These are phyloP conservation scores for Sclerotinia trifoliorum DNA, from an alignment of 2,329 filamentous ascomycete species.

Conservation along the genomic window DNA sequence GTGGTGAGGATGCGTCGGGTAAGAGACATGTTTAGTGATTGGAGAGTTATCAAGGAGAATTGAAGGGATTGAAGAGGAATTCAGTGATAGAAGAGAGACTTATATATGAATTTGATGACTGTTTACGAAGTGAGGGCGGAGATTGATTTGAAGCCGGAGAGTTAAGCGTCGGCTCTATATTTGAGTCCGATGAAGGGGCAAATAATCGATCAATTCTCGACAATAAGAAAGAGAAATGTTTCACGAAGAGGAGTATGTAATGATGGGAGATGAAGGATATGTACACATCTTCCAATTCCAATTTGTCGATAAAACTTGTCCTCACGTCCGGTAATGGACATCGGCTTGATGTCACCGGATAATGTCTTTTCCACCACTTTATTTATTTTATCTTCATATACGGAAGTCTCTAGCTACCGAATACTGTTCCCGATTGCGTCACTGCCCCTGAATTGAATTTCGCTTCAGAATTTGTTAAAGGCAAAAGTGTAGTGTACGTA, in stretches of 20 bases:
- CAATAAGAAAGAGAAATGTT: not conserved
- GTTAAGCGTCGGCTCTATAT: slow-evolving; percentile 15
- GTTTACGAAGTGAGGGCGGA: not conserved
- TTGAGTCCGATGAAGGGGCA: slow-evolving; percentile 4
- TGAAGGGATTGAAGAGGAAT: not conserved
- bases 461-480: not conserved
- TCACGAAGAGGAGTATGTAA: not conserved
- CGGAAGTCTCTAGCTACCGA: not conserved
- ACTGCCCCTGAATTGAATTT: slow-evolving; percentile 9
- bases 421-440: not conserved
- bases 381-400: not conserved
- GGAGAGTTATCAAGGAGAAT: not conserved
- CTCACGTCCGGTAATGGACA: slow-evolving; percentile 4
- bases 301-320: not conserved
- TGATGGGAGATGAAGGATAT: not conserved
- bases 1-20: slow-evolving; percentile 14
- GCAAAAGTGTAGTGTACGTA: not conserved
- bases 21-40: slow-evolving; percentile 19
- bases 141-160: slow-evolving; percentile 8
- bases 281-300: slow-evolving; percentile 1
- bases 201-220: not conserved
- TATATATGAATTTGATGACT: not conserved
- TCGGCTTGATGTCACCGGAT: slow-evolving; percentile 16
- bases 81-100: not conserved
- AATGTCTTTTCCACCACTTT: slow-evolving; percentile 22